Percentiles rank a stretch among this genome's conserved stretches.
phyloP scores from a whole-genome alignment of 2,329 filamentous ascomycete species.

The Colletotrichum shisoi region DNA sequence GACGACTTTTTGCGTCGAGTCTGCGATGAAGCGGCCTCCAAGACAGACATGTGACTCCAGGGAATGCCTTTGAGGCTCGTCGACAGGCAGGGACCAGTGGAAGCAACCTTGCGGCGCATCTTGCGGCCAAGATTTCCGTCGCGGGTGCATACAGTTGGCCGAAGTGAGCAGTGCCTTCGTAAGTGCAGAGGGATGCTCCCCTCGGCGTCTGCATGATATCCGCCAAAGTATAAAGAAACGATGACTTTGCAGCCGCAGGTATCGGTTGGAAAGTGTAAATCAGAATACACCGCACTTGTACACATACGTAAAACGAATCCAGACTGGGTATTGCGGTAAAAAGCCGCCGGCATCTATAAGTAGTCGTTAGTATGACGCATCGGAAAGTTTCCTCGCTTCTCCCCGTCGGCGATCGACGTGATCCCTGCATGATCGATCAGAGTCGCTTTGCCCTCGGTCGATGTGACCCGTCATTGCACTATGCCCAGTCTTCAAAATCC shows the following conservation, averaged over 20 bases:
- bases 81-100: neutral
- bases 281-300: neutral
- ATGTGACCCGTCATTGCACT: neutral
- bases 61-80: too few species aligned
- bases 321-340: constrained; percentile 15
- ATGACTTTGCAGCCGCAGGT: neutral
- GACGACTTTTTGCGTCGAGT: neutral
- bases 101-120: neutral
- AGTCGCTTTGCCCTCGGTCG: neutral
- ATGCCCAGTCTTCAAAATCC: too few species aligned
- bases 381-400: constrained; percentile 5
- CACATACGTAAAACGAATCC: constrained; percentile 27
- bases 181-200: neutral
- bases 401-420: constrained; percentile 4
- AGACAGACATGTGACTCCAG: too few species aligned
- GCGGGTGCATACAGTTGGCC: too few species aligned
- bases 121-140: neutral
- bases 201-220: neutral
- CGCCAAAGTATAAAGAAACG: neutral
- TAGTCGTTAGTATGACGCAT: constrained; percentile 24
- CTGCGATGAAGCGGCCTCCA: neutral
- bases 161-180: neutral
- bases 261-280: neutral
- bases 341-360: neutral
- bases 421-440: constrained; percentile 1